phyloP scores from a whole-genome alignment of 2,329 filamentous ascomycete species.

The Aspergillus glaucus region DNA sequence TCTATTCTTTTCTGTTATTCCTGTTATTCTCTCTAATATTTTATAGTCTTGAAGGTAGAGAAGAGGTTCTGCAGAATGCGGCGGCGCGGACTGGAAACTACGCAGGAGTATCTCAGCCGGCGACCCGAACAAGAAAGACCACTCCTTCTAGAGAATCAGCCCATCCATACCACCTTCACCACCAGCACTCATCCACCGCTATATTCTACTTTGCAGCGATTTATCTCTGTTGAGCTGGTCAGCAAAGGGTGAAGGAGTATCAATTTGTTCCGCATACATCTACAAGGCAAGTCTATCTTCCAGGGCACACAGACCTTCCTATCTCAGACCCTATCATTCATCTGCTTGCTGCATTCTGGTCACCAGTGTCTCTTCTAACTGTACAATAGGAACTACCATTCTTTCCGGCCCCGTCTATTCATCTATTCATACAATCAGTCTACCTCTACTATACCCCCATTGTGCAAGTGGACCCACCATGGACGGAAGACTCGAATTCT shows the following conservation, averaged over 20 bases:
- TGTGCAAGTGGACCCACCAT: conserved; percentile 17
- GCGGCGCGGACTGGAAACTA: conserved; percentile 8
- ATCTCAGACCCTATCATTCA: background rate
- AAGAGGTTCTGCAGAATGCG: conserved; percentile 2
- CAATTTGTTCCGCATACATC: background rate
- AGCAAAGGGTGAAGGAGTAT: background rate
- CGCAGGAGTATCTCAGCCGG: conserved; percentile 2
- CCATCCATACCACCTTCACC: background rate
- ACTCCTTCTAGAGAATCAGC: background rate
- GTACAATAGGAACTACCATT: background rate
- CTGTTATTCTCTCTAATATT: background rate
- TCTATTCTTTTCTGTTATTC: background rate
- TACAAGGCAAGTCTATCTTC: background rate
- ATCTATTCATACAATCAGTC: background rate
- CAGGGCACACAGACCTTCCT: background rate
- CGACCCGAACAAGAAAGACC: background rate
- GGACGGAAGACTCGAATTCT: conserved; percentile 16
- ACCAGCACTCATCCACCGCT: background rate
- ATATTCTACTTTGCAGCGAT: background rate
- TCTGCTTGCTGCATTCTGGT: background rate
- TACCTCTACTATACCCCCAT: background rate
- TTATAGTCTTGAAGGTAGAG: background rate
- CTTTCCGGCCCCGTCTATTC: background rate
- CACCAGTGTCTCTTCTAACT: background rate
- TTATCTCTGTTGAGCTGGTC: background rate